Evolutionary conservation across 2,329 filamentous ascomycete genomes (phyloP).

Genomic region (Drechslera avenae): DNA sequence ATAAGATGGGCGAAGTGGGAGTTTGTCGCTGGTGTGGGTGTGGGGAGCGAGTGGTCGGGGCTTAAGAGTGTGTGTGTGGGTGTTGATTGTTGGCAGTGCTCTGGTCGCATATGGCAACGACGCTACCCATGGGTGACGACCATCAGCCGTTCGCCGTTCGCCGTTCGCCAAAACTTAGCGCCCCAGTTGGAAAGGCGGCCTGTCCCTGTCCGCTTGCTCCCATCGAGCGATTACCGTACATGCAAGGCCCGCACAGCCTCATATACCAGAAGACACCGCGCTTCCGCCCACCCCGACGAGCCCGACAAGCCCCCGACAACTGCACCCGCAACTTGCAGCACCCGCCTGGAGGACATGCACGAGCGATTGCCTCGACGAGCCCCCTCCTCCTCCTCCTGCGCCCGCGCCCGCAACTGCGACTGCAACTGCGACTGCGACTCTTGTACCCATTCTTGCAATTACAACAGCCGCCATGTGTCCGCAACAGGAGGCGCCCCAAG

Average conservation of each 20-base stretch:
- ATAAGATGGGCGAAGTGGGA: conserved; percentile 31
- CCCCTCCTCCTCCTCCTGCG: conserved; percentile 19
- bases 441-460: too few species aligned
- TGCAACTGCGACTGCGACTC: too few species aligned
- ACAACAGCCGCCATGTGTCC: too few species aligned
- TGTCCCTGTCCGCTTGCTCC: conserved; percentile 2
- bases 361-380: conserved; percentile 7
- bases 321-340: too few species aligned
- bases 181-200: not conserved
- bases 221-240: conserved; percentile 6
- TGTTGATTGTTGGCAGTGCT: conserved; percentile 25
- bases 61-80: conserved; percentile 16
- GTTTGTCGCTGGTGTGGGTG: conserved; percentile 10
- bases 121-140: conserved; percentile 3
- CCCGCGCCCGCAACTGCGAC: too few species aligned
- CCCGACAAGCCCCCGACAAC: not conserved
- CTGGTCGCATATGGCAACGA: conserved; percentile 26
- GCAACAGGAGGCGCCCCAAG: too few species aligned
- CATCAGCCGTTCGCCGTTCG: conserved; percentile 15
- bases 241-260: conserved; percentile 4
- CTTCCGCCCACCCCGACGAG: not conserved
- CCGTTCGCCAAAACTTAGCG: too few species aligned
- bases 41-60: conserved; percentile 20
- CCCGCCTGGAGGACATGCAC: conserved; percentile 24
- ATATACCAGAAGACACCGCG: not conserved